phyloP scores from a whole-genome alignment of 768 basidiomycete species.

The Mycena amicta region DNA sequence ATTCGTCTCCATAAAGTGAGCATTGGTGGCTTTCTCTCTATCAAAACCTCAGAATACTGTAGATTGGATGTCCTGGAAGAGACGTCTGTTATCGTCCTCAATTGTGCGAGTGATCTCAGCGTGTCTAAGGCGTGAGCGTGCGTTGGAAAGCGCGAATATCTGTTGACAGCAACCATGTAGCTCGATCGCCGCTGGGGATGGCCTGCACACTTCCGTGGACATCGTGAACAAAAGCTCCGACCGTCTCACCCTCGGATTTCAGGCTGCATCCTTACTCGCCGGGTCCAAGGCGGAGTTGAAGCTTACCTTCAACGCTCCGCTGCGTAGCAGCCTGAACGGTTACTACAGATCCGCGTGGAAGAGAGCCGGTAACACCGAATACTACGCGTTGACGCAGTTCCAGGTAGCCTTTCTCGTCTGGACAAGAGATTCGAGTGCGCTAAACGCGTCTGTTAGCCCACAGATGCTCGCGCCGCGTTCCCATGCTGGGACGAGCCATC shows the following conservation, averaged over 20 bases:
- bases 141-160: background rate
- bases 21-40: too few relatives aligned
- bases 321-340: slow-evolving; percentile 77
- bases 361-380: slow-evolving; percentile 61
- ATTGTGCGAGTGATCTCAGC: slow-evolving; percentile 56
- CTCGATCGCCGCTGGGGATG: slow-evolving; percentile 42
- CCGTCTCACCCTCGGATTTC: slow-evolving; percentile 62
- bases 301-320: slow-evolving; percentile 64
- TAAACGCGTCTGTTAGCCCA: slow-evolving; percentile 55
- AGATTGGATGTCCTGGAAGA: slow-evolving; percentile 67
- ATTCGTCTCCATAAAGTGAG: slow-evolving; percentile 68
- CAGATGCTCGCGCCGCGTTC: slow-evolving; percentile 79
- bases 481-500: slow-evolving; percentile 94
- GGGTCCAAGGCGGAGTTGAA: slow-evolving; percentile 72
- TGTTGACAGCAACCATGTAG: slow-evolving; percentile 32
- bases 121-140: slow-evolving; percentile 48
- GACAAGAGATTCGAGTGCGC: background rate
- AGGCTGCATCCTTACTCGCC: slow-evolving; percentile 45
- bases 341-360: slow-evolving; percentile 78
- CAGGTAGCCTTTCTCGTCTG: slow-evolving; percentile 47
- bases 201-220: slow-evolving; percentile 29
- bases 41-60: too few relatives aligned
- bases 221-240: slow-evolving; percentile 63
- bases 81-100: slow-evolving; percentile 65
- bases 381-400: slow-evolving; percentile 87